Evolutionary conservation across 805 yeast species (phyloP), one percentile per base, ranked within the genome.

Genomic region (Grigorovia jiainica): DNA sequence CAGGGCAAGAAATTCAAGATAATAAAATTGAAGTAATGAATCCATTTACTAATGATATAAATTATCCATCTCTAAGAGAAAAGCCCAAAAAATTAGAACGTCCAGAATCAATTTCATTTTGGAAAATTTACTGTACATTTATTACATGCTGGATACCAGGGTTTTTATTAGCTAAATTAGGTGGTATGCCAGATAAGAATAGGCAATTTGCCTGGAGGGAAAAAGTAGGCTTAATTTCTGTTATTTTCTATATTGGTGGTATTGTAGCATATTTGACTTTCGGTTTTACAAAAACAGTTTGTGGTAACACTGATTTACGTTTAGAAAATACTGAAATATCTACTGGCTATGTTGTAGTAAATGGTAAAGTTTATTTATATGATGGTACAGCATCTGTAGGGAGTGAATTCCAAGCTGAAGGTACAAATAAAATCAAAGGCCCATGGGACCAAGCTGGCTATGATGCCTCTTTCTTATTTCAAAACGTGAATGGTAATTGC

Each of bases 191-290:
- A 27, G 78, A 83, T 17, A 76, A 77, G 50, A 87, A 79, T 38
- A 76, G 95, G 46, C 97, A 89, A 58, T 77, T 79, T 69, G 98
- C 98, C 0, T 92, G 98, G 98, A 75, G 98, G 57, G 98, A 92
- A 57, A 90, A 90, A 58, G 81, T 89, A 43, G 97, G 86, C 1
- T 70, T 92, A 36, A 69, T 90, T 35, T 72, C 92, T 1, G 71
- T 87, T 43, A 87, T 90, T 53, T 48, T 82, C 17, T 73, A 73
- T 50, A 65, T 84, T 37, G 97, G 92, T 40, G 77, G 85, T 0
- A 60, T 82, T 41, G 82, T 87, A 34, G 96, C 95, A 1, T 92
- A 71, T 57, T 68, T 90, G 50, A 87, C 96, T 2, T 90, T 90
- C 65, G 97, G 97, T 1, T 73, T 90, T 65, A 84, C 95, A 11